phyloP scores from a whole-genome alignment of 176 grass and related monocot species.

The Carex kokanica region DNA sequence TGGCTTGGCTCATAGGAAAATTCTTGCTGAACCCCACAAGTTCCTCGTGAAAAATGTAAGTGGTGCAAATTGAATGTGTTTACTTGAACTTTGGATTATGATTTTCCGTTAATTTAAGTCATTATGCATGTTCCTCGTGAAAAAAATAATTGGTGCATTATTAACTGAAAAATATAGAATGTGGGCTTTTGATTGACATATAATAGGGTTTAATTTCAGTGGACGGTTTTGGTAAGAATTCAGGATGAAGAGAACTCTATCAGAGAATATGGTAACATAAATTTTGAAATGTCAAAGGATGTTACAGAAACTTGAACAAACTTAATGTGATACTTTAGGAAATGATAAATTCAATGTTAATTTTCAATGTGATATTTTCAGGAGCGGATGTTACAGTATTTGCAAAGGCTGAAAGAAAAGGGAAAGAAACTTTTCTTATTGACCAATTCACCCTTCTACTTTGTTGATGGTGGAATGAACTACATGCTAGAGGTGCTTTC shows the following conservation, averaged over 20 bases:
- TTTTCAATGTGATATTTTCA: slow-evolving; percentile 38
- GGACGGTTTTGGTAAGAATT: neutral
- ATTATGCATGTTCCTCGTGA: neutral
- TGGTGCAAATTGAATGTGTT: neutral
- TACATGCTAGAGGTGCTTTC: slow-evolving; percentile 88
- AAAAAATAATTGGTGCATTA: too few relatives aligned
- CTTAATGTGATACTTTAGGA: neutral
- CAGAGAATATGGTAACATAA: neutral
- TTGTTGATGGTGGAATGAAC: slow-evolving; percentile 94
- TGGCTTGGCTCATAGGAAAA: slow-evolving; percentile 73
- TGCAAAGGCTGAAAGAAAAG: slow-evolving; percentile 75
- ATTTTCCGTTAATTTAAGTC: neutral
- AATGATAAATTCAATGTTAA: slow-evolving; percentile 9
- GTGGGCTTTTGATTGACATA: neutral
- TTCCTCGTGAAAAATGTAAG: slow-evolving; percentile 93
- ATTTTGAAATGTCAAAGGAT: neutral
- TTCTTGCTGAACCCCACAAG: slow-evolving; percentile 83
- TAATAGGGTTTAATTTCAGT: neutral
- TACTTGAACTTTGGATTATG: neutral
- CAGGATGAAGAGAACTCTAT: neutral
- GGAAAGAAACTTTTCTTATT: slow-evolving; percentile 95
- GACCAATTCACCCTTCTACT: slow-evolving; percentile 96
- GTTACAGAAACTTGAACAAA: neutral
- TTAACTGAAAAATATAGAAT: too few relatives aligned
- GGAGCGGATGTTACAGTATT: slow-evolving; percentile 59